A percentile compares a stretch with the other conserved stretches of the same genome.
Evolutionary conservation across 192 early-diverging fungal genomes (phyloP).

Genomic region (Backusella tarrabulga): DNA sequence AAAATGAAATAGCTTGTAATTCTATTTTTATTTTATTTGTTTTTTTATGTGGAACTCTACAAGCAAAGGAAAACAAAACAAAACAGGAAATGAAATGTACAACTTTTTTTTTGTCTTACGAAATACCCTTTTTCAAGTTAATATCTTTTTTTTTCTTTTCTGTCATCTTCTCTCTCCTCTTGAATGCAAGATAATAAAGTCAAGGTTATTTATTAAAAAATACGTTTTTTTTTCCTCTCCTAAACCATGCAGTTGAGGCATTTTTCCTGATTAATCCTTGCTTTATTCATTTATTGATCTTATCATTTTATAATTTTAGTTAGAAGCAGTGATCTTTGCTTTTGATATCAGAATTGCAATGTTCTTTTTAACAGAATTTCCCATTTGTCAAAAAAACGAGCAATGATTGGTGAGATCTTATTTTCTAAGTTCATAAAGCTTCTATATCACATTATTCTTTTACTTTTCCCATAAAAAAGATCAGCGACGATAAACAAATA

Average conservation of each 20-base stretch:
- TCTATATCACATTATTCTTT: no score
- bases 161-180: neutral
- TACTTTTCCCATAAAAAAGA: neutral
- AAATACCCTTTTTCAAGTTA: neutral
- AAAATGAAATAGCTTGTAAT: neutral
- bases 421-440: neutral
- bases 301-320: conserved; percentile 3
- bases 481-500: neutral
- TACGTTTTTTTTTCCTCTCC: neutral
- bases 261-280: neutral
- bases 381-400: neutral
- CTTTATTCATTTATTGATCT: neutral
- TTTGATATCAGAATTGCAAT: neutral
- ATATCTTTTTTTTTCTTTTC: neutral
- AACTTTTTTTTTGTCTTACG: neutral
- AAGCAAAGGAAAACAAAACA: neutral
- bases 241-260: conserved; percentile 3
- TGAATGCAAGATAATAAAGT: neutral
- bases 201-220: neutral
- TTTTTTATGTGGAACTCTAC: neutral
- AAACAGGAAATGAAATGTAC: conserved; percentile 4
- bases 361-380: neutral
- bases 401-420: neutral
- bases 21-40: neutral
- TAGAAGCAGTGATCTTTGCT: neutral